Evolutionary conservation across 805 yeast genomes (phyloP), one percentile per base, ranked within the genome.

Genomic region (Metschnikowia continentalis): DNA sequence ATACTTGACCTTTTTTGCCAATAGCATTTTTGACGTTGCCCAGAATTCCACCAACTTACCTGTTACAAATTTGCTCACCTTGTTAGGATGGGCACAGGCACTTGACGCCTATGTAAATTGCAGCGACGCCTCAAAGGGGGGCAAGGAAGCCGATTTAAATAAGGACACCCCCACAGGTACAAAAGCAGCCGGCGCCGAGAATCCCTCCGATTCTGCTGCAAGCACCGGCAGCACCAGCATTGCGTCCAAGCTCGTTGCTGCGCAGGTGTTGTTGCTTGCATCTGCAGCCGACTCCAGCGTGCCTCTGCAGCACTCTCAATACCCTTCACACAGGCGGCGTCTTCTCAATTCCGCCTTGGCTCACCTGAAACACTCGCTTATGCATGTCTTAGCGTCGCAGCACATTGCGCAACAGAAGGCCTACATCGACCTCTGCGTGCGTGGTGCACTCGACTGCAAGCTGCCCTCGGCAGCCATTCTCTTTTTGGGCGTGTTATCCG

Each of bases 21-120:
- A 68, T 33, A 80, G 71, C 57, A 69, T 82, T 40, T 49, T 64
- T 20, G 65, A 67, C 2, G 58, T 54, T 14, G 58, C 60, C 15
- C 53, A 55, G 30, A 67, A 65, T 32, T 58, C 75, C n/a, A 22
- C 48, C 43, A 57, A 56, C 36, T 71, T 77, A 51, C 86, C 92
- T 1, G 63, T 77, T 5, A 70, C 80, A 2, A 88, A 82, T 63
- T 70, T 83, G 53, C 62, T 82, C 55, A 76, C 84, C 30, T 65
- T 86, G 23, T 68, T 86, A 38, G 72, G 74, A 15, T 86, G 91
- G 90, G 66, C 74, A 5, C 41, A 44, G n/a, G 40, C 22, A 26
- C 47, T 44, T 22, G 35, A 36, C 10, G 46, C 32, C 7, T 11
- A 20, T 11, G 32, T 4, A 22, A 42, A 42, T 42, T 32, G 38